Base-by-base conservation (phyloP, 371 early-diverging fungal genomes). In the Mortierella sp. region DNA sequence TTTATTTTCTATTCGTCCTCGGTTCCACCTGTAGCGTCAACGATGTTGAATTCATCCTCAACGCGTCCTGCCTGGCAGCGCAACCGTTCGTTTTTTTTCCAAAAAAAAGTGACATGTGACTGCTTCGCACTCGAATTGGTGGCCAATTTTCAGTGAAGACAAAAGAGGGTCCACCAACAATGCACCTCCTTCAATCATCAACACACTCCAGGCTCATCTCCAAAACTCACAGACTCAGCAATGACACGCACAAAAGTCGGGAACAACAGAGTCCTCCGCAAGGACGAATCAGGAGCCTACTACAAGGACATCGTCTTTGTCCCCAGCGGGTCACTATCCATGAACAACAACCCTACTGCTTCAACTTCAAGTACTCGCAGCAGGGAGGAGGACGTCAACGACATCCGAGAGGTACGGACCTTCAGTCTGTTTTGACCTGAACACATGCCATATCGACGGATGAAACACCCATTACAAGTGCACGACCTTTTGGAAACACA, bases 221-320 rank as follows among this genome's bases (percentile, higher is more conserved):
- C 21, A 51, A 51, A 14, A 4, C 21, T 21, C 21, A 51, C 48
- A 48, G 6, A 11, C 58, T 29, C 35, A 63, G 5, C 55, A 41
- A 79, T 65, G 79, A 35, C 29, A 6, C 35, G 56, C 16, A 68
- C 44, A 24, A 29, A 44, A 49, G n/a, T 24, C 38, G 54, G 35
- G 16, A 35, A 49, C 5, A 29, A 77, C 44, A 76, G 77, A 54
- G 60, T 58, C 72, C 49, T 58, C 54, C 74, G 76, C 14, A 72
- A 78, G 70, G 78, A 78, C 44, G 71, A 78, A 14, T 65, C 78
- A 16, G 84, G 84, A 44, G 76, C 72, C 24, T 81, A 70, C 71
- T 84, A 78, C 71, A 77, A 74, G 35, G 79, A 84, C 46, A 81
- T 84, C 41, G 76, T 74, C 24, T 84, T 84, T 68, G 84, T 84